A percentile compares a stretch with the other conserved stretches of the same genome.
Evolutionary conservation across 163 green algal genomes (phyloP).

Genomic region (Coccomyxa subellipsoidea): DNA sequence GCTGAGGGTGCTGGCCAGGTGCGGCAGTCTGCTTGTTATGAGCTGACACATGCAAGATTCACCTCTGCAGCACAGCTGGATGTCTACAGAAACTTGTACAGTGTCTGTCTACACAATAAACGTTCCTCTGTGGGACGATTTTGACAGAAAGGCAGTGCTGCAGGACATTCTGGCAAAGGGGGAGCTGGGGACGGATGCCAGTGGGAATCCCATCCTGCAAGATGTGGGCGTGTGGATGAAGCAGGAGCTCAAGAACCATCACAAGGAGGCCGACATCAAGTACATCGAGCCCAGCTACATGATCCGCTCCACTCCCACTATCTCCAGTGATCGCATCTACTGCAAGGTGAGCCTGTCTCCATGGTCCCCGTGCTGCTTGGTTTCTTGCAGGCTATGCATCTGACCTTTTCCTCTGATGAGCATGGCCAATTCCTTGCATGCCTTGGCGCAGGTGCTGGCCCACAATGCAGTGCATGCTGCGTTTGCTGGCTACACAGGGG

Average conservation of each 20-base stretch:
- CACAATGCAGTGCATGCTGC: conserved; percentile 91
- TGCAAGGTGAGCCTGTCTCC: conserved; percentile 67
- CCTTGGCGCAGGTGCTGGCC: conserved; percentile 61
- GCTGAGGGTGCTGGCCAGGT: conserved; percentile 92
- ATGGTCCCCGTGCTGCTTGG: too few species aligned
- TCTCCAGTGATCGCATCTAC: conserved; percentile 89
- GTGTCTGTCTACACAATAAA: too few species aligned
- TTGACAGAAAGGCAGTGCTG: neutral
- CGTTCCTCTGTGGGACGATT: too few species aligned
- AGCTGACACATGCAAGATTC: too few species aligned
- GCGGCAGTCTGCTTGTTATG: too few species aligned
- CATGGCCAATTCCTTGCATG: neutral
- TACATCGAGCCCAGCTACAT: conserved; percentile 96
- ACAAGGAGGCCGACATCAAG: conserved; percentile 76
- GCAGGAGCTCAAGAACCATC: conserved; percentile 68
- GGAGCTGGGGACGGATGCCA: conserved; percentile 61
- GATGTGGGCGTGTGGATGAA: conserved; percentile 63
- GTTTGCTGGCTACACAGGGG: conserved; percentile 89
- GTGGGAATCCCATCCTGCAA: conserved; percentile 89
- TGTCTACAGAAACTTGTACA: too few species aligned
- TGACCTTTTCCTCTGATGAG: too few species aligned
- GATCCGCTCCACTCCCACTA: conserved; percentile 83
- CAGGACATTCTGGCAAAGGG: conserved; percentile 30
- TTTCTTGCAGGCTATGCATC: too few species aligned
- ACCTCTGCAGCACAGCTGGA: too few species aligned